A percentile compares a stretch with the other conserved stretches of the same genome.
phyloP scores from a whole-genome alignment of 2,329 filamentous ascomycete genomes.

The Hypoxylon sp. region DNA sequence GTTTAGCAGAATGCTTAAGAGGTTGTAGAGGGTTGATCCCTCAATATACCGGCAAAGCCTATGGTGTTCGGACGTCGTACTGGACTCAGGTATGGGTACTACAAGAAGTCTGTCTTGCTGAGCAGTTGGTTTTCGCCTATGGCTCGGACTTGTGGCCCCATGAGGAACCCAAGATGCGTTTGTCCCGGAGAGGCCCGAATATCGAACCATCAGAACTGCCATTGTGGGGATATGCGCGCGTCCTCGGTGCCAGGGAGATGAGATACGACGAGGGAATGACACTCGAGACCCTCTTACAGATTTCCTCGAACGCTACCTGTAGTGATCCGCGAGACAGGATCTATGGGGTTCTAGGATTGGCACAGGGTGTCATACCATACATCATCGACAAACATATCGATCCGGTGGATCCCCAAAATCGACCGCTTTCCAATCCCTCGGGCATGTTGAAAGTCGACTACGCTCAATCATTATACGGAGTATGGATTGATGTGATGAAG shows the following conservation, averaged over 20 bases:
- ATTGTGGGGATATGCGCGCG: no score
- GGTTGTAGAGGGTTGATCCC: neutral
- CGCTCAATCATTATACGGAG: conserved; percentile 17
- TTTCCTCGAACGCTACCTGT: conserved; percentile 4
- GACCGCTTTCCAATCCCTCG: neutral
- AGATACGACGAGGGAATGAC: conserved; percentile 11
- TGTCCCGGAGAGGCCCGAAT: neutral
- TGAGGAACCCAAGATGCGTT: neutral
- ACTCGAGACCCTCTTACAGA: conserved; percentile 11
- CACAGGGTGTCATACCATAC: conserved; percentile 21
- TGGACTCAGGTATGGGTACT: conserved; percentile 34
- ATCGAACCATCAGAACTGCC: neutral
- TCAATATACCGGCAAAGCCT: conserved; percentile 3
- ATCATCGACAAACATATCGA: no score
- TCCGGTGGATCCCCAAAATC: neutral
- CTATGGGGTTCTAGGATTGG: conserved; percentile 25
- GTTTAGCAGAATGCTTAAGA: neutral
- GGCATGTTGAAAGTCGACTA: conserved; percentile 23
- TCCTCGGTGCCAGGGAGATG: neutral
- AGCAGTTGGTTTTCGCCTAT: conserved; percentile 11
- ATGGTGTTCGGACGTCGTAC: conserved; percentile 2
- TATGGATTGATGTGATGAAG: conserved; percentile 22
- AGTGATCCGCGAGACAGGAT: conserved; percentile 18
- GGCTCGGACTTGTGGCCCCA: conserved; percentile 25
- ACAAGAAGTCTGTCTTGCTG: conserved; percentile 31